phyloP scores from a whole-genome alignment of 805 yeast species.

The Schwanniomyces yamadae region DNA sequence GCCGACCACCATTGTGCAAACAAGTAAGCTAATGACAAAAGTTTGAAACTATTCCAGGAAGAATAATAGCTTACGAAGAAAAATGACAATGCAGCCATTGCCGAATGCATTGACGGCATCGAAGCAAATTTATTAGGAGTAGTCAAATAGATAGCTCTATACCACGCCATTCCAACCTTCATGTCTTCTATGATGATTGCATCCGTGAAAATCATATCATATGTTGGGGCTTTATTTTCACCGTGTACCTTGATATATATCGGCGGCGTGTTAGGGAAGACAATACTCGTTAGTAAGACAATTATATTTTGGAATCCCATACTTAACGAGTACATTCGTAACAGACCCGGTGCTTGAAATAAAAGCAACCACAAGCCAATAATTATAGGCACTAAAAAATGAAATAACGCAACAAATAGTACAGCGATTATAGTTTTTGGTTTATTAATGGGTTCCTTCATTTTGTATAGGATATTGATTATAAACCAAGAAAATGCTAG shows the following conservation, averaged over 20 bases:
- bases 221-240: slow-evolving; percentile 52
- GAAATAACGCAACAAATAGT: slow-evolving; percentile 61
- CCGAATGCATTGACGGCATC: slow-evolving; percentile 61
- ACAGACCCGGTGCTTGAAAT: slow-evolving; percentile 64
- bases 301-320: slow-evolving; percentile 60
- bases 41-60: slow-evolving; percentile 31
- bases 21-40: slow-evolving; percentile 44
- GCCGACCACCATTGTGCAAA: slow-evolving; percentile 73
- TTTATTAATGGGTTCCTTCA: slow-evolving; percentile 42
- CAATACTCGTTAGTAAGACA: slow-evolving; percentile 60
- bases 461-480: slow-evolving; percentile 45
- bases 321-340: slow-evolving; percentile 52
- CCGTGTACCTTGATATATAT: slow-evolving; percentile 69
- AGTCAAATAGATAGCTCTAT: slow-evolving; percentile 61
- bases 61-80: slow-evolving; percentile 43
- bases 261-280: slow-evolving; percentile 73
- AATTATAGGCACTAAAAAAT: slow-evolving; percentile 58
- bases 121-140: slow-evolving; percentile 72
- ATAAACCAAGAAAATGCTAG: slow-evolving; percentile 47
- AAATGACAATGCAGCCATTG: slow-evolving; percentile 57
- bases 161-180: slow-evolving; percentile 59
- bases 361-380: slow-evolving; percentile 63
- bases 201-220: slow-evolving; percentile 71
- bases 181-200: slow-evolving; percentile 66
- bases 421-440: slow-evolving; percentile 57